Conservation (phyloP, 2,329 filamentous ascomycete genomes). For the Ceratocystiopsis sp. region DNA sequence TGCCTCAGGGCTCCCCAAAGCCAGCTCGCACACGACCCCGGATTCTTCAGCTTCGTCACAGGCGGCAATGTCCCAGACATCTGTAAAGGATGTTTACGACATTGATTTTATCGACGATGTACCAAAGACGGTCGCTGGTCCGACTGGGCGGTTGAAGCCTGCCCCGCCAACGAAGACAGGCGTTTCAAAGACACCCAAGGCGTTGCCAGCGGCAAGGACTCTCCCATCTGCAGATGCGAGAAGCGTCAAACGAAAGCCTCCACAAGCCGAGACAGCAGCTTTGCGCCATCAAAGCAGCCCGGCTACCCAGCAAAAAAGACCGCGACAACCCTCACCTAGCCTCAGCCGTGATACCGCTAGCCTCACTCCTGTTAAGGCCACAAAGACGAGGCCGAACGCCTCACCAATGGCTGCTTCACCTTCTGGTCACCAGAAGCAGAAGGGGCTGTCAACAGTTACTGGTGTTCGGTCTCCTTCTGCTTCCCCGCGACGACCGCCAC, state of each 20-base stretch:
- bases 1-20: slow-evolving; percentile 5
- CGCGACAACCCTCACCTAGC: no score
- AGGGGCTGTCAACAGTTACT: no score
- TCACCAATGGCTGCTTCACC: no score
- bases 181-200: neutral
- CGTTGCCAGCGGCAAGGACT: neutral
- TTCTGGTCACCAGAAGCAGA: no score
- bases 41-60: slow-evolving; percentile 1
- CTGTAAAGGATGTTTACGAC: slow-evolving; percentile 9
- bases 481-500: slow-evolving; percentile 2
- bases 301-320: no score
- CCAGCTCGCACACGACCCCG: slow-evolving; percentile 8
- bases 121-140: neutral
- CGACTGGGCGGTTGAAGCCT: no score
- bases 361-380: no score
- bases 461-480: neutral
- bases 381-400: no score
- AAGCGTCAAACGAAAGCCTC: slow-evolving; percentile 8
- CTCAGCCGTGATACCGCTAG: no score
- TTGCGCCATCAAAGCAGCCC: neutral
- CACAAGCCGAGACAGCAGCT: neutral
- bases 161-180: no score
- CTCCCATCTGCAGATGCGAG: neutral
- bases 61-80: neutral
- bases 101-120: slow-evolving; percentile 10